These are phyloP conservation scores for Phaffomyces thermotolerans DNA, from an alignment of 805 yeast genomes.

Conservation along the genomic window DNA sequence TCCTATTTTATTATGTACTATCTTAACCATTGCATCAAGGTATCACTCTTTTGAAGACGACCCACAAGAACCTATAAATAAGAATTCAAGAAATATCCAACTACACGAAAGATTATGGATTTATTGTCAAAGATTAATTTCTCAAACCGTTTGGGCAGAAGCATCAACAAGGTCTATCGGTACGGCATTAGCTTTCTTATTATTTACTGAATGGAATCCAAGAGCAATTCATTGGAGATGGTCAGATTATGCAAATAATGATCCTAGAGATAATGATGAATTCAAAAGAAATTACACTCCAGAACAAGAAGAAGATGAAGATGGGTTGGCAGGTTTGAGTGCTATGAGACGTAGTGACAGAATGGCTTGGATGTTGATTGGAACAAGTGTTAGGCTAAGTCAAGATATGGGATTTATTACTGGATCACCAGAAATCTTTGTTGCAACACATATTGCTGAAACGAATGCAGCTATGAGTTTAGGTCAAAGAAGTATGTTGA, in stretches of 20 bases:
- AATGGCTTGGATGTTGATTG: conserved; percentile 91
- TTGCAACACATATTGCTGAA: conserved; percentile 83
- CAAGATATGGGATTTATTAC: conserved; percentile 82
- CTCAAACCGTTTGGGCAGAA: conserved; percentile 91
- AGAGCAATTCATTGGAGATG: conserved; percentile 87
- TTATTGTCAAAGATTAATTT: conserved; percentile 70
- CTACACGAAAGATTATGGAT: conserved; percentile 81
- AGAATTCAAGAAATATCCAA: conserved; percentile 40
- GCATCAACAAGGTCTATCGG: conserved; percentile 84
- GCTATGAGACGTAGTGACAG: conserved; percentile 83
- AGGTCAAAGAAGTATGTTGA: conserved; percentile 70
- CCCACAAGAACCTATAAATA: conserved; percentile 26
- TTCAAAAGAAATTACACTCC: conserved; percentile 2
- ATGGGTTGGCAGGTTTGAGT: conserved; percentile 59
- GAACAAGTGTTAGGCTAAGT: conserved; percentile 78
- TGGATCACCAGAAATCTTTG: conserved; percentile 60
- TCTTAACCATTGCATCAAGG: conserved; percentile 72
- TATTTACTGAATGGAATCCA: conserved; percentile 94
- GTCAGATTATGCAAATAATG: conserved; percentile 71
- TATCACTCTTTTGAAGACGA: conserved; percentile 54
- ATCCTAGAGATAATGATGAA: conserved; percentile 27
- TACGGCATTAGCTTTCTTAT: conserved; percentile 73
- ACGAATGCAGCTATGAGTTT: conserved; percentile 75
- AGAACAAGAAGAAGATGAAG: conserved; percentile 2
- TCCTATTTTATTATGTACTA: conserved; percentile 75